Base-by-base conservation (phyloP, 2,329 filamentous ascomycete species). In the Fusarium kyushuense region DNA sequence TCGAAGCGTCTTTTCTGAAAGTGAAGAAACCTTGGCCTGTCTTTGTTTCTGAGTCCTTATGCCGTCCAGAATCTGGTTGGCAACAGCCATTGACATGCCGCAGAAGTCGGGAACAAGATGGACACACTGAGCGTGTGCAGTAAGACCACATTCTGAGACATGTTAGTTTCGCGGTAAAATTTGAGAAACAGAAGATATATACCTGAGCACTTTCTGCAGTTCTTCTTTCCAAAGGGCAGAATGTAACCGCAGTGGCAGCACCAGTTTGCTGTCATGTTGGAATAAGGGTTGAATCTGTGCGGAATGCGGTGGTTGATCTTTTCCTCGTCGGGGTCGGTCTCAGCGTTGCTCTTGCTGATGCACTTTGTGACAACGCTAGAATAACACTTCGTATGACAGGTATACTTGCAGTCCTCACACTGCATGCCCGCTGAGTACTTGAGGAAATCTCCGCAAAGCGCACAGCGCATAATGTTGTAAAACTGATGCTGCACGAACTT, bases 401-500 rank as follows among this genome's bases (percentile, higher is more conserved):
- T 98, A 82, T 98, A 98, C 82, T 98, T 98, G 91, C 96, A 99
- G 81, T 99, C 96, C 70, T 96, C 92, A 80, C 96, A 99, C 82
- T 99, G 96, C 95, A 99, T 99, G 65, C 96, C 96, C 23, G 96
- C 93, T 48, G 95, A 96, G 78, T 98, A 98, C 78, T 98, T 99
- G 81, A 99, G 90, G 76, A 99, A 98, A 72, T 99, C 96, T 63
- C 94, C 96, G 78, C 96, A 99, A 35, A 98, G 89, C 16, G 96
- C 96, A 81, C 96, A 99, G 66, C 96, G 95, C 96, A 99, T 99
- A 77, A 99, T 97, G 86, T 98, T 99, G 89, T 98, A 99, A 81
- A 99, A 99, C 79, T 97, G 96, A 79, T 97, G 94, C 76, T 96
- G 92, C 57, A 98, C 91, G 77, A 99, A 99, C 82, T 98, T 99